Conservation (phyloP, 352 stramenopile genomes). For the Phytophthora ohioensis region DNA sequence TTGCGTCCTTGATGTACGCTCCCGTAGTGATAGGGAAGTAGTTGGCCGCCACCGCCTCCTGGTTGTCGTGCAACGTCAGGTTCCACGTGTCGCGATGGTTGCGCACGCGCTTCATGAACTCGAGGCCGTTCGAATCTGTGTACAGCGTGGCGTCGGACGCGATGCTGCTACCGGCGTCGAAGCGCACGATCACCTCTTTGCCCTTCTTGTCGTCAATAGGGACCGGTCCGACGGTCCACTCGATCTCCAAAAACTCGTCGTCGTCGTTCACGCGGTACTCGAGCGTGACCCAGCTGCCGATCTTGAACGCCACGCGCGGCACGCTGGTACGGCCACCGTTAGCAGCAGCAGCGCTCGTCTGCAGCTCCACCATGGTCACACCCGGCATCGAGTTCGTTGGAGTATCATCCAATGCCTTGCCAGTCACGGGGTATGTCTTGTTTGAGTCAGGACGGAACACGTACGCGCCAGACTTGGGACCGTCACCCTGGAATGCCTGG, state of each 20-base stretch:
- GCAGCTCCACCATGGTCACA: slow-evolving; percentile 58
- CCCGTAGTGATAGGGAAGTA: slow-evolving; percentile 98
- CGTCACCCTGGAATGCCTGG: slow-evolving; percentile 59
- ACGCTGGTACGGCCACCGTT: slow-evolving; percentile 18
- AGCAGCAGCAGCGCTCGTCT: slow-evolving; percentile 42
- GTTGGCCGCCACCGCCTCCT: slow-evolving; percentile 95
- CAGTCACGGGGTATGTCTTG: slow-evolving; percentile 57
- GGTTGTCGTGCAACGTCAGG: slow-evolving; percentile 86
- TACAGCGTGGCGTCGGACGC: slow-evolving; percentile 73
- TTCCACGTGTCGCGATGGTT: slow-evolving; percentile 93
- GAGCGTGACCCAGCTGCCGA: slow-evolving; percentile 92
- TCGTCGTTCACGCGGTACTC: slow-evolving; percentile 90
- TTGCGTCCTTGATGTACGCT: slow-evolving; percentile 93
- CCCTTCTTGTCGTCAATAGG: slow-evolving; percentile 85
- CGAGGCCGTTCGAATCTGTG: slow-evolving; percentile 96
- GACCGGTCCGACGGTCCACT: slow-evolving; percentile 92
- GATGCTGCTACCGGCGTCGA: slow-evolving; percentile 70
- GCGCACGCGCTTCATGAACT: slow-evolving; percentile 92
- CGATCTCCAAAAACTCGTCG: slow-evolving; percentile 93
- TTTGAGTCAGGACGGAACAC: slow-evolving; percentile 94
- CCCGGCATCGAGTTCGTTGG: slow-evolving; percentile 16
- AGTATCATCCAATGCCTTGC: slow-evolving; percentile 8
- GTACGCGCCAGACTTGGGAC: slow-evolving; percentile 96
- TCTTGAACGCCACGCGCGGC: slow-evolving; percentile 76
- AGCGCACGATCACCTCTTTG: slow-evolving; percentile 97